phyloP scores from a whole-genome alignment of 257 asterid genomes.

The Nicotiana obtusifolia region DNA sequence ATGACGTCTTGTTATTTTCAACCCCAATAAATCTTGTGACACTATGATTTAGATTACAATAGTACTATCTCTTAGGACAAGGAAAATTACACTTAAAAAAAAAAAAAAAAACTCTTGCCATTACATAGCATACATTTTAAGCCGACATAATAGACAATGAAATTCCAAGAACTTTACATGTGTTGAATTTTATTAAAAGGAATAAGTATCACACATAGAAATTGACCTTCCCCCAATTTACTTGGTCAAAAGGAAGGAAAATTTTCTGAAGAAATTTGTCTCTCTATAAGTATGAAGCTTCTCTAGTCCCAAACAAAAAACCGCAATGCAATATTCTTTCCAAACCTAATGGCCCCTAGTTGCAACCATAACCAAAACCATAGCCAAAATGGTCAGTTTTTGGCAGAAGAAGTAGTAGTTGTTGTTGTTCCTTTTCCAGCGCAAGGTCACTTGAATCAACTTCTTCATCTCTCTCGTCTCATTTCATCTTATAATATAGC shows the following conservation, averaged over 20 bases:
- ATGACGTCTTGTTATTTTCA: too few species aligned
- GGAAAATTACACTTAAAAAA: too few species aligned
- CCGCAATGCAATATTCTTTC: neutral
- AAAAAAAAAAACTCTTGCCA: too few species aligned
- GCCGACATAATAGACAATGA: too few species aligned
- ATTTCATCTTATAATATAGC: constrained; percentile 33
- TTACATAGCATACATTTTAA: too few species aligned
- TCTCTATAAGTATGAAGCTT: neutral
- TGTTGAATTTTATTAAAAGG: neutral
- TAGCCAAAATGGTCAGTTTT: neutral
- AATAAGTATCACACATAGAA: neutral
- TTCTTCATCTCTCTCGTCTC: constrained; percentile 65
- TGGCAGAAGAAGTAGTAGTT: constrained; percentile 28
- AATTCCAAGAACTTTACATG: neutral
- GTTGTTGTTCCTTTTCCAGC: constrained; percentile 66
- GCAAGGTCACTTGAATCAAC: constrained; percentile 79
- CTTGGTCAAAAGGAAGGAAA: too few species aligned
- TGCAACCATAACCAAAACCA: neutral
- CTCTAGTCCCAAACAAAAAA: neutral
- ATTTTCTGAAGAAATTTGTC: neutral
- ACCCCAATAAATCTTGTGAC: too few species aligned
- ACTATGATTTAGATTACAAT: too few species aligned
- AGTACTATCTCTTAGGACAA: too few species aligned
- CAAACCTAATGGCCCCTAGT: neutral
- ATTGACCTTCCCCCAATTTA: neutral